Conservation (phyloP, 75 land plant genomes). For the Chamaecyparis obtusa region DNA sequence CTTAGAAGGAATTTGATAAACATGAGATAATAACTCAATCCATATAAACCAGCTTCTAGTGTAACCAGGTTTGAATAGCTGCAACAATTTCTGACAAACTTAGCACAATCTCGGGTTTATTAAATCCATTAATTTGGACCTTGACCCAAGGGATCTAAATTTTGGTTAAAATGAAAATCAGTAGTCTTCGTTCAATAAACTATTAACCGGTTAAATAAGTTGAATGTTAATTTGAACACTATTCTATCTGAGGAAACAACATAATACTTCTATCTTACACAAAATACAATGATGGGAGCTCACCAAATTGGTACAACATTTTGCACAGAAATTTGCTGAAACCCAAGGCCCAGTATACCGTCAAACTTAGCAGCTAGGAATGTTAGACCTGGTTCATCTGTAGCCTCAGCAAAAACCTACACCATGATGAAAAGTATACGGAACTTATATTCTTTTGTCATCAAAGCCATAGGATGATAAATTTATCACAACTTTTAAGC, state of each 20-base stretch:
- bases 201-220: background rate
- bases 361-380: constrained; percentile 84
- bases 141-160: background rate
- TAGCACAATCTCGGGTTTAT: background rate
- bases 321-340: constrained; percentile 75
- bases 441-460: background rate
- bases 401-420: constrained; percentile 90
- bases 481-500: background rate
- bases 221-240: background rate
- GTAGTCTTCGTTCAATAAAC: background rate
- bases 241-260: background rate
- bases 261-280: background rate
- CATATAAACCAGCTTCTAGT: background rate
- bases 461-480: background rate
- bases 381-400: constrained; percentile 66
- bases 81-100: background rate
- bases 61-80: background rate
- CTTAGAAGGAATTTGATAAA: background rate
- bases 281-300: background rate
- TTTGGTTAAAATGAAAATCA: background rate
- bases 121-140: background rate
- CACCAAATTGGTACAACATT: constrained; percentile 80
- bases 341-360: constrained; percentile 94
- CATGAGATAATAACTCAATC: background rate
- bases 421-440: background rate